These are phyloP conservation scores for Fusarium anthophilum DNA, from an alignment of 2,329 filamentous ascomycete genomes.

Conservation along the genomic window DNA sequence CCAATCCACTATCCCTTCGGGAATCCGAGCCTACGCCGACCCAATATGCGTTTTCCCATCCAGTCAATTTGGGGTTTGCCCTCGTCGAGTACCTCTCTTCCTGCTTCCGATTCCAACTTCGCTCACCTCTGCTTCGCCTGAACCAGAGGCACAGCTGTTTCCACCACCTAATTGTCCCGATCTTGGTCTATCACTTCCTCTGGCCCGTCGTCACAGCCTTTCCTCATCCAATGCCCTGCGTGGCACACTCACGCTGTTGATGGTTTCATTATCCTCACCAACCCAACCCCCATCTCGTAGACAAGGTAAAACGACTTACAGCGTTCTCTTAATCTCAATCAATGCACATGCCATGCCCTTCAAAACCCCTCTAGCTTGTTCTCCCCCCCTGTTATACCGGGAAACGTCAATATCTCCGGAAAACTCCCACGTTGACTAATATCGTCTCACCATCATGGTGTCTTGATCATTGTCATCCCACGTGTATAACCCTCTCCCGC, in stretches of 20 bases:
- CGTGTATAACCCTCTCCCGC: not conserved
- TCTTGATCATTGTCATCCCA: slow-evolving; percentile 20
- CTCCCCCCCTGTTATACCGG: not conserved
- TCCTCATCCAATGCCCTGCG: not conserved
- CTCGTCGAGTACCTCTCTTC: not conserved
- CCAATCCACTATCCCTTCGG: slow-evolving; percentile 20
- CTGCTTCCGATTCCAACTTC: not conserved
- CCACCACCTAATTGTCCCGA: not conserved
- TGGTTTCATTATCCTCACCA: not conserved
- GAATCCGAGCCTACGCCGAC: slow-evolving; percentile 31
- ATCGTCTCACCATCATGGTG: slow-evolving; percentile 9
- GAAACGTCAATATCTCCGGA: not conserved
- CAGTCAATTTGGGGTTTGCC: slow-evolving; percentile 4
- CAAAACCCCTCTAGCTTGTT: not conserved
- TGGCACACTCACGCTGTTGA: not conserved
- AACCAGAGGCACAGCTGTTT: not conserved
- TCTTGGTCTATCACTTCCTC: not conserved
- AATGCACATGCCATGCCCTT: not conserved
- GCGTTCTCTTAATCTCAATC: not conserved
- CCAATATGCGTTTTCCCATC: slow-evolving; percentile 1
- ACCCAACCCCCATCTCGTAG: not conserved
- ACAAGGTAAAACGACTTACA: slow-evolving; percentile 13
- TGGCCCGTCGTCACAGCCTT: not conserved
- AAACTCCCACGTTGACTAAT: not conserved
- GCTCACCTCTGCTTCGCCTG: not conserved